phyloP scores from a whole-genome alignment of 768 basidiomycete species.

The Gloeostereum incarnatum region DNA sequence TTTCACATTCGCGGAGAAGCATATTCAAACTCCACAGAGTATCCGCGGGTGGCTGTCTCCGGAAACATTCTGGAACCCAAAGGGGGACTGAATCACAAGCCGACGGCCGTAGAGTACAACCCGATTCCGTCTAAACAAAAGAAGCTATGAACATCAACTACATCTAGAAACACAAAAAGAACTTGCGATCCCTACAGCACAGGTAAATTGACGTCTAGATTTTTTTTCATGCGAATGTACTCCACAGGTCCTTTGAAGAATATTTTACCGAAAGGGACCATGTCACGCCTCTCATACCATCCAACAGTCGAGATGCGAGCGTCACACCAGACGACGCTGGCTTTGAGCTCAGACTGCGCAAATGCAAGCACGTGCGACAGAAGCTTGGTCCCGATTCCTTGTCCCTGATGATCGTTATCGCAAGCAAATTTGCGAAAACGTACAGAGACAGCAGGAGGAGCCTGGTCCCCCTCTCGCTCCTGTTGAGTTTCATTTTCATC shows the following conservation, averaged over 20 bases:
- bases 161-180: too few species aligned
- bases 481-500: conserved; percentile 12
- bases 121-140: too few species aligned
- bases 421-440: conserved; percentile 60
- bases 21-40: too few species aligned
- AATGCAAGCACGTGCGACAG: conserved; percentile 29
- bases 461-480: background rate
- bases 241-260: conserved; percentile 48
- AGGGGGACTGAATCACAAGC: too few species aligned
- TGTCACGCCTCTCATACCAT: conserved; percentile 48
- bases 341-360: conserved; percentile 29
- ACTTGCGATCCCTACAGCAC: too few species aligned
- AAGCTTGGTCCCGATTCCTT: conserved; percentile 42
- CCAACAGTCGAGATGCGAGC: conserved; percentile 31
- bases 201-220: conserved; percentile 8
- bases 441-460: conserved; percentile 12
- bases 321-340: conserved; percentile 47
- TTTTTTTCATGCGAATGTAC: conserved; percentile 46
- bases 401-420: conserved; percentile 37
- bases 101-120: too few species aligned
- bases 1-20: too few species aligned
- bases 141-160: too few species aligned
- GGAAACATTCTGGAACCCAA: too few species aligned
- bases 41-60: too few species aligned
- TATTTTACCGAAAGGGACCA: conserved; percentile 34